These are phyloP conservation scores for Oidium heveae DNA, from an alignment of 2,329 filamentous ascomycete genomes.

Conservation along the genomic window DNA sequence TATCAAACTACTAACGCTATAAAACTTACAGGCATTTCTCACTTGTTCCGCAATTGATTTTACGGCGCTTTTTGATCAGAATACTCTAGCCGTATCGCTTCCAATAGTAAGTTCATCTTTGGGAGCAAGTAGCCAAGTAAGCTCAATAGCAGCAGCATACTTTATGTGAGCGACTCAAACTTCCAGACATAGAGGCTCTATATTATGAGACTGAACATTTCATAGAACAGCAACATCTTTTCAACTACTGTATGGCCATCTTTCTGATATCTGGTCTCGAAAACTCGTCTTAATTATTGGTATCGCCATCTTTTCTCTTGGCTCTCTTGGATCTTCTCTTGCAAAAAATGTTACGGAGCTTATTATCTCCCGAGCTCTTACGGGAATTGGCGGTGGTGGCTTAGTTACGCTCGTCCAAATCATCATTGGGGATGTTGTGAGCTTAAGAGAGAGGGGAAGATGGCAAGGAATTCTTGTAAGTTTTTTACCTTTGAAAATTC, in stretches of 20 bases:
- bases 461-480: constrained; percentile 24
- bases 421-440: constrained; percentile 28
- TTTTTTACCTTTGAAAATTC: not conserved
- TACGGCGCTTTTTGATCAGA: too few species aligned
- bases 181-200: too few species aligned
- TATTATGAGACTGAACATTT: too few species aligned
- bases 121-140: too few species aligned
- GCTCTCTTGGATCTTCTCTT: constrained; percentile 23
- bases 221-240: not conserved
- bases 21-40: too few species aligned
- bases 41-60: too few species aligned
- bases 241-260: constrained; percentile 28
- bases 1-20: too few species aligned
- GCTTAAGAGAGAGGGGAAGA: constrained; percentile 18
- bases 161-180: too few species aligned
- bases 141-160: too few species aligned
- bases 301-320: constrained; percentile 24
- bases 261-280: constrained; percentile 32
- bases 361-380: constrained; percentile 19
- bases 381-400: constrained; percentile 26
- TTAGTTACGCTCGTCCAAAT: constrained; percentile 27
- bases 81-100: too few species aligned
- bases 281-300: constrained; percentile 25
- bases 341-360: constrained; percentile 22
- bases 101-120: too few species aligned